phyloP scores from a whole-genome alignment of 2,329 filamentous ascomycete genomes.

The Fusarium incarnatum region DNA sequence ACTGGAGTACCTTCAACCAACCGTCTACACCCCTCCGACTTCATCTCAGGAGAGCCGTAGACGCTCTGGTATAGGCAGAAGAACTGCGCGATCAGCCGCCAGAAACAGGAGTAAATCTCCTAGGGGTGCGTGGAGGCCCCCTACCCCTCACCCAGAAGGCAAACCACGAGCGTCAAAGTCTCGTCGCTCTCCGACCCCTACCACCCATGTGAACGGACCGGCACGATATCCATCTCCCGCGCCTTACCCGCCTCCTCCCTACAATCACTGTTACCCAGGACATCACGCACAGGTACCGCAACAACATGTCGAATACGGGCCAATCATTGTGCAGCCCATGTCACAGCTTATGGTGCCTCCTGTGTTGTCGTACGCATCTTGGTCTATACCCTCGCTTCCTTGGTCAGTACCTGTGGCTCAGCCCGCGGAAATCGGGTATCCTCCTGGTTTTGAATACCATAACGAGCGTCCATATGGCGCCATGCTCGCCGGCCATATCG shows the following conservation, averaged over 20 bases:
- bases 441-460: background rate
- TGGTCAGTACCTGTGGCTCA: conserved; percentile 4
- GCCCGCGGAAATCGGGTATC: background rate
- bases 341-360: background rate
- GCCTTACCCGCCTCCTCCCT: background rate
- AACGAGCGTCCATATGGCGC: background rate
- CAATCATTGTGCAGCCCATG: conserved; percentile 4
- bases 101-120: conserved; percentile 12
- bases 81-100: background rate
- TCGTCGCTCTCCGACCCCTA: background rate
- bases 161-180: conserved; percentile 9
- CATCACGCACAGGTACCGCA: background rate
- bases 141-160: conserved; percentile 30
- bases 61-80: background rate
- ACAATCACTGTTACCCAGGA: background rate
- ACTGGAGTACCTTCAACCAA: conserved; percentile 21
- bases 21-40: conserved; percentile 31
- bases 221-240: background rate
- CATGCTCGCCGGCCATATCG: background rate
- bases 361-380: conserved; percentile 17
- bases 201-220: background rate
- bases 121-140: conserved; percentile 17
- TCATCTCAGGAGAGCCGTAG: conserved; percentile 6
- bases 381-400: conserved; percentile 9
- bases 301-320: conserved; percentile 1